Conservation (phyloP, 1,139 yeast species). For the Hansenula sp. region DNA sequence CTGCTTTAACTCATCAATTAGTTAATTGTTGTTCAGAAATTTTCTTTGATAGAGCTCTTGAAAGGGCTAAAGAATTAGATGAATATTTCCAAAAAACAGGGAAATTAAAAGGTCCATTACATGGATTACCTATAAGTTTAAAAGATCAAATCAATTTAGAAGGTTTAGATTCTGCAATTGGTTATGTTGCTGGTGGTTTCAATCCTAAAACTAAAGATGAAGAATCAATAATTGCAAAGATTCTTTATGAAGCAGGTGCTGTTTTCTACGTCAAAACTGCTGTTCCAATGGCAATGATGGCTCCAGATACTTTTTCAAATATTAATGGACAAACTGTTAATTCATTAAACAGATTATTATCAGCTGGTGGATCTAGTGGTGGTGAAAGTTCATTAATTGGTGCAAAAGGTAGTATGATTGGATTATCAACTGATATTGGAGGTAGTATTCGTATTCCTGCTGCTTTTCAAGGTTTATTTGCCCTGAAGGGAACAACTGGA, state of each 20-base stretch:
- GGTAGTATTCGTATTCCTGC: constrained; percentile 60
- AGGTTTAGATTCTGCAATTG: constrained; percentile 42
- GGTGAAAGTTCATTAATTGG: constrained; percentile 50
- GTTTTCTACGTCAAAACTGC: constrained; percentile 51
- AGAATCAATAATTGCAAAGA: constrained; percentile 37
- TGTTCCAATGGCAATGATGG: constrained; percentile 55
- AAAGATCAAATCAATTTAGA: constrained; percentile 45
- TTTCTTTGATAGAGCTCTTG: constrained; percentile 35
- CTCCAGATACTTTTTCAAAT: constrained; percentile 37
- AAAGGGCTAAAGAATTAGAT: constrained; percentile 44
- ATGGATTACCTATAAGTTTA: constrained; percentile 66
- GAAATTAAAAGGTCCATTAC: constrained; percentile 48
- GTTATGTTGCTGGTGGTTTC: constrained; percentile 35
- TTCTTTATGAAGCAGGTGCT: constrained; percentile 45
- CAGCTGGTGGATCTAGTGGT: constrained; percentile 54
- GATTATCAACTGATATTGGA: constrained; percentile 63
- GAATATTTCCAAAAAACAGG: constrained; percentile 32
- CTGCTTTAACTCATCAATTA: constrained; percentile 55
- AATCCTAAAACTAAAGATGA: constrained; percentile 33
- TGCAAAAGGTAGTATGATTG: constrained; percentile 47
- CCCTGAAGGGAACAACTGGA: constrained; percentile 46
- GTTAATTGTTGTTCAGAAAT: constrained; percentile 42
- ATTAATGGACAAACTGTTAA: constrained; percentile 44
- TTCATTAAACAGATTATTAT: constrained; percentile 36
- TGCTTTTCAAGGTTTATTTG: constrained; percentile 47